phyloP scores from a whole-genome alignment of 495 filamentous ascomycete genomes.

The Rhizodiscina lignyota region DNA sequence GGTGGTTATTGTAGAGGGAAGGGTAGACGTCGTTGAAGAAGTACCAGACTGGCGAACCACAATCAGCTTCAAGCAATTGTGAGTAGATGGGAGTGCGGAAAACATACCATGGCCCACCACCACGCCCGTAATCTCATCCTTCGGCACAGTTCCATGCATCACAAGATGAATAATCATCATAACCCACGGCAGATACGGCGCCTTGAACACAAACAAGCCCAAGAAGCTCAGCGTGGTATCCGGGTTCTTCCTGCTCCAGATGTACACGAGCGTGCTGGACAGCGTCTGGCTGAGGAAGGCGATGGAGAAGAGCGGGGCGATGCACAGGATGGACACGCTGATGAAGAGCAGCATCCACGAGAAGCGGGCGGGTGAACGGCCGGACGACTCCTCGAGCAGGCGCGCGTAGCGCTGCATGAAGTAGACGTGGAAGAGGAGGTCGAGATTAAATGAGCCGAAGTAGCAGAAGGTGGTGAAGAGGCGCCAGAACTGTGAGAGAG shows the following conservation, averaged over 20 bases:
- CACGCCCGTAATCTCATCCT: constrained; percentile 90
- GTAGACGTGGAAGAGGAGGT: constrained; percentile 96
- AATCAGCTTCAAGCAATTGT: constrained; percentile 6
- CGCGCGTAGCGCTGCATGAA: constrained; percentile 95
- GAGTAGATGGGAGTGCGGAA: not conserved
- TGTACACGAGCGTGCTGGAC: constrained; percentile 86
- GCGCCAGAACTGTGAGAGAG: constrained; percentile 66
- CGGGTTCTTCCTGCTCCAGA: constrained; percentile 92
- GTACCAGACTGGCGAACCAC: constrained; percentile 53
- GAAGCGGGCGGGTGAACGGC: constrained; percentile 78
- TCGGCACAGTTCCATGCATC: constrained; percentile 71
- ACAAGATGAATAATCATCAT: constrained; percentile 78
- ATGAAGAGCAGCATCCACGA: constrained; percentile 86
- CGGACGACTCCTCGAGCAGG: constrained; percentile 84
- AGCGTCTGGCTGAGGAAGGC: constrained; percentile 85
- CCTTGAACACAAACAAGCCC: constrained; percentile 76
- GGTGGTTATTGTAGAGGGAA: constrained; percentile 64
- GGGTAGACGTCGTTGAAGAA: constrained; percentile 97
- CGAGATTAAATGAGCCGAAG: constrained; percentile 85
- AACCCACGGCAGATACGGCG: constrained; percentile 93
- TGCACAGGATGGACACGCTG: constrained; percentile 51
- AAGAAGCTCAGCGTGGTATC: constrained; percentile 82
- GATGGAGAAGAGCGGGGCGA: constrained; percentile 74
- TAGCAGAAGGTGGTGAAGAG: constrained; percentile 89
- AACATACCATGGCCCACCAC: constrained; percentile 67